A percentile compares a stretch with the other conserved stretches of the same genome.
phyloP scores from a whole-genome alignment of 352 stramenopile genomes.

The Phytopythium sindhum region DNA sequence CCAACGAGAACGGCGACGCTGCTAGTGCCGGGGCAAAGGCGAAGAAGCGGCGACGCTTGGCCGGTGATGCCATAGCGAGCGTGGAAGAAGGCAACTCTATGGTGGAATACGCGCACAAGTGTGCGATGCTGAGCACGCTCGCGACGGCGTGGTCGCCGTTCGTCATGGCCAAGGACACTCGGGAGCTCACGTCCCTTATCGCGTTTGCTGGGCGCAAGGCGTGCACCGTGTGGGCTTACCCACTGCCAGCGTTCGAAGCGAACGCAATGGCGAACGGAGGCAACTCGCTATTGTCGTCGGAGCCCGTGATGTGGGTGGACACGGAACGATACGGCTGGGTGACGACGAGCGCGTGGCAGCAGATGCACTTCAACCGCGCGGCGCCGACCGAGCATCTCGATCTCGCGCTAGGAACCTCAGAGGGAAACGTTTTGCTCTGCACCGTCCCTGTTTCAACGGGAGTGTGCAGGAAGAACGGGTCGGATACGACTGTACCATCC shows the following conservation, averaged over 20 bases:
- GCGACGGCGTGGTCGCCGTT: constrained; percentile 74
- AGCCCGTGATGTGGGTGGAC: constrained; percentile 54
- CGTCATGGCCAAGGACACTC: constrained; percentile 34
- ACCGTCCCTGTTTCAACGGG: constrained; percentile 27
- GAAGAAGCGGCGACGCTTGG: constrained; percentile 16
- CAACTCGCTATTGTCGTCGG: constrained; percentile 26
- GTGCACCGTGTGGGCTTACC: constrained; percentile 70
- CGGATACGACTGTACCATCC: constrained; percentile 6
- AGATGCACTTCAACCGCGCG: constrained; percentile 37
- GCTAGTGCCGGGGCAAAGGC: constrained; percentile 14
- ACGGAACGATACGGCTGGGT: constrained; percentile 77
- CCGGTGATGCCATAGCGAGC: constrained; percentile 7
- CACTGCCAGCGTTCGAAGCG: constrained; percentile 33
- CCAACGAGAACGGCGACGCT: constrained; percentile 13
- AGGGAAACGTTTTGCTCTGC: constrained; percentile 54
- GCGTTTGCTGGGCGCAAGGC: constrained; percentile 59
- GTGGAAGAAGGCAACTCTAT: constrained; percentile 25
- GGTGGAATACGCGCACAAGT: constrained; percentile 55
- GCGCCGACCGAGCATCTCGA: constrained; percentile 17
- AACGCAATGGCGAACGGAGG: constrained; percentile 14
- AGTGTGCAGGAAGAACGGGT: constrained; percentile 11
- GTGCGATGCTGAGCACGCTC: constrained; percentile 57
- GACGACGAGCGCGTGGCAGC: constrained; percentile 60
- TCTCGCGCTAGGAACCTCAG: constrained; percentile 58
- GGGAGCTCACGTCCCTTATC: constrained; percentile 56